phyloP scores from a whole-genome alignment of 78 protist genomes.

The Blattamonas nauphoetae region DNA sequence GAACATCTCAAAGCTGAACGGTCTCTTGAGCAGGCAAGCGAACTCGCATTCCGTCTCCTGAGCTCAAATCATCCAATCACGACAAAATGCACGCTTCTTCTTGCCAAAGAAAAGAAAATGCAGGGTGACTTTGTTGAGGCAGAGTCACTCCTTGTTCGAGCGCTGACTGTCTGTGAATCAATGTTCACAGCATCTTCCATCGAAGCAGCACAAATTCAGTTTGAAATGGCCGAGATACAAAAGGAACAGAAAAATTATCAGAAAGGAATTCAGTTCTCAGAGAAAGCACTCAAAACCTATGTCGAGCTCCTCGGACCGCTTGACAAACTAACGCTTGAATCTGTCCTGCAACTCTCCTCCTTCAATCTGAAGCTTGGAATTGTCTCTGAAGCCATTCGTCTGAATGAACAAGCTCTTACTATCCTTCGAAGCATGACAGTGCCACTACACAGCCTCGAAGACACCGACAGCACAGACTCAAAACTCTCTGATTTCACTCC shows the following conservation, averaged over 20 bases:
- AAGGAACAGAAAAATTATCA: neutral
- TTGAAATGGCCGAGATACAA: neutral
- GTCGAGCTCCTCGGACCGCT: neutral
- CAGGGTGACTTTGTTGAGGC: neutral
- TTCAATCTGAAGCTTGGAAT: neutral
- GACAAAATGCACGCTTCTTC: neutral
- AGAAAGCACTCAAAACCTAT: neutral
- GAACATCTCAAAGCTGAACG: neutral
- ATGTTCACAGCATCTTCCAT: neutral
- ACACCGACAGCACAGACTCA: neutral
- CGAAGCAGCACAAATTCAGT: neutral
- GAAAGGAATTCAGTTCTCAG: neutral
- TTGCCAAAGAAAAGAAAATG: neutral
- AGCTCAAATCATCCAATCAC: neutral
- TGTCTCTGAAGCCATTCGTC: neutral
- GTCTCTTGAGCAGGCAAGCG: neutral
- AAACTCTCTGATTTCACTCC: neutral
- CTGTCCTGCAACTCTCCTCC: neutral
- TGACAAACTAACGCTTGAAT: neutral
- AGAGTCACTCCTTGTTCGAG: neutral
- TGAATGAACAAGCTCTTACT: neutral
- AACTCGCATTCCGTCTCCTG: neutral
- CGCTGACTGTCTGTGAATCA: neutral
- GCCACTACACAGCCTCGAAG: neutral
- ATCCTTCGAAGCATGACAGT: neutral